Percentiles rank a stretch among this genome's conserved stretches.
These are phyloP conservation scores for Elsinoe ampelina DNA, from an alignment of 2,329 filamentous ascomycete genomes.

Conservation along the genomic window DNA sequence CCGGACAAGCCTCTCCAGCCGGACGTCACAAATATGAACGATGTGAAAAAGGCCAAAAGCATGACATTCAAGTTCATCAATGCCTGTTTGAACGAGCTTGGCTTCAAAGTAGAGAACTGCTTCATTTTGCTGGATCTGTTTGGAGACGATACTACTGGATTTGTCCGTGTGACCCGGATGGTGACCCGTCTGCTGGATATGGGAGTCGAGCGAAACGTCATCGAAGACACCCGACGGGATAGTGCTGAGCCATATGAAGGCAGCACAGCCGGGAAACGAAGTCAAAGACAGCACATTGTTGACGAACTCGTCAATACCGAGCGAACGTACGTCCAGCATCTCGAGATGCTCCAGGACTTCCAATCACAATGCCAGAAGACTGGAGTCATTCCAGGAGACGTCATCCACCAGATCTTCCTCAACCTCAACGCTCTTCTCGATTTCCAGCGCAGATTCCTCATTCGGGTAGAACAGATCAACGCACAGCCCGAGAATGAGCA, in stretches of 20 bases:
- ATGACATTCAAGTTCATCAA: constrained; percentile 89
- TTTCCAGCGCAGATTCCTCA: constrained; percentile 89
- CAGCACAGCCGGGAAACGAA: constrained; percentile 44
- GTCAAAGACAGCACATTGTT: constrained; percentile 78
- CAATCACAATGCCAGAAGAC: constrained; percentile 85
- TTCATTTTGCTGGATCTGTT: constrained; percentile 90
- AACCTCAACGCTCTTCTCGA: constrained; percentile 93
- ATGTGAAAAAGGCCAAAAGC: constrained; percentile 72
- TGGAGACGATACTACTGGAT: constrained; percentile 90
- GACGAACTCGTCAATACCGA: constrained; percentile 90
- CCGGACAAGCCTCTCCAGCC: constrained; percentile 60
- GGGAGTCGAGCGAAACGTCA: constrained; percentile 65
- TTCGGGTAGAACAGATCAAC: constrained; percentile 92
- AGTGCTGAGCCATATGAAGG: constrained; percentile 45
- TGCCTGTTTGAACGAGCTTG: constrained; percentile 74
- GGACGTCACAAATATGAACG: constrained; percentile 48
- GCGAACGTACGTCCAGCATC: constrained; percentile 92
- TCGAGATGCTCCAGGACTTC: constrained; percentile 86
- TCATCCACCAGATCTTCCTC: constrained; percentile 88
- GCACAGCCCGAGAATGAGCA: constrained; percentile 66
- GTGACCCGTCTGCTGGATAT: constrained; percentile 88
- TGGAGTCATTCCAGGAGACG: constrained; percentile 78
- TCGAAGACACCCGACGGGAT: constrained; percentile 47
- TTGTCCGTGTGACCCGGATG: constrained; percentile 83
- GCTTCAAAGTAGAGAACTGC: constrained; percentile 69